Evolutionary conservation across 768 basidiomycete species (phyloP).

Genomic region (Guyanaporus albipodus): DNA sequence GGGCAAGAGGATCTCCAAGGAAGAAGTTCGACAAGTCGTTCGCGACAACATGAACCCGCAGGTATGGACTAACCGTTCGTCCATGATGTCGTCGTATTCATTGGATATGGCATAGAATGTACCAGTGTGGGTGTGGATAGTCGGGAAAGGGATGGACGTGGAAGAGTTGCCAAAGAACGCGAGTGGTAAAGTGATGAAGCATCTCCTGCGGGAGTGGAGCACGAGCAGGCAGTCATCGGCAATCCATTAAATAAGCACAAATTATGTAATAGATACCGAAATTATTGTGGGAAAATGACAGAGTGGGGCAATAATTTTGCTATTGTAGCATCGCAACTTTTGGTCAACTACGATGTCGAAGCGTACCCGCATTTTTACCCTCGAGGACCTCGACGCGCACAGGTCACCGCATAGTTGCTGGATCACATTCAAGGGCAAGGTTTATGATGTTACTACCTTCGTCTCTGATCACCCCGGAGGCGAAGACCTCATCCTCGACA

Average conservation of each 20-base stretch:
- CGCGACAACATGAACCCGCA: slow-evolving; percentile 71
- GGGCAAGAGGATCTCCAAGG: slow-evolving; percentile 36
- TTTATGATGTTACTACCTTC: slow-evolving; percentile 88
- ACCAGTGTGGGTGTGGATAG: slow-evolving; percentile 80
- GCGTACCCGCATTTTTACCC: slow-evolving; percentile 68
- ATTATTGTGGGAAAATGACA: slow-evolving; percentile 13
- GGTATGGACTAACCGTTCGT: slow-evolving; percentile 37
- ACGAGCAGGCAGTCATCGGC: slow-evolving; percentile 21
- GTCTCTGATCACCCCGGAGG: slow-evolving; percentile 90
- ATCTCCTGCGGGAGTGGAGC: slow-evolving; percentile 69
- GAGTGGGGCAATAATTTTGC: too few relatives aligned
- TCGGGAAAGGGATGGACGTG: slow-evolving; percentile 58
- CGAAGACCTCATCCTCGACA: slow-evolving; percentile 80
- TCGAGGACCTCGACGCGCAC: slow-evolving; percentile 70
- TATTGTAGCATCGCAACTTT: neutral
- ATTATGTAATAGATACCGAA: too few relatives aligned
- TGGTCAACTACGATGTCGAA: slow-evolving; percentile 51
- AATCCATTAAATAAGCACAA: too few relatives aligned
- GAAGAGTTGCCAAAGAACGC: slow-evolving; percentile 77
- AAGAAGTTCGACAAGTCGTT: slow-evolving; percentile 54
- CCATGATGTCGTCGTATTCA: neutral
- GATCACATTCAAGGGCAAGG: slow-evolving; percentile 74
- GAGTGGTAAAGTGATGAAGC: slow-evolving; percentile 86
- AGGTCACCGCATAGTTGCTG: slow-evolving; percentile 64
- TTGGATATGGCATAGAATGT: slow-evolving; percentile 49